These are phyloP conservation scores for Nasturtium officinale DNA, from an alignment of 345 rosid species.

Conservation along the genomic window DNA sequence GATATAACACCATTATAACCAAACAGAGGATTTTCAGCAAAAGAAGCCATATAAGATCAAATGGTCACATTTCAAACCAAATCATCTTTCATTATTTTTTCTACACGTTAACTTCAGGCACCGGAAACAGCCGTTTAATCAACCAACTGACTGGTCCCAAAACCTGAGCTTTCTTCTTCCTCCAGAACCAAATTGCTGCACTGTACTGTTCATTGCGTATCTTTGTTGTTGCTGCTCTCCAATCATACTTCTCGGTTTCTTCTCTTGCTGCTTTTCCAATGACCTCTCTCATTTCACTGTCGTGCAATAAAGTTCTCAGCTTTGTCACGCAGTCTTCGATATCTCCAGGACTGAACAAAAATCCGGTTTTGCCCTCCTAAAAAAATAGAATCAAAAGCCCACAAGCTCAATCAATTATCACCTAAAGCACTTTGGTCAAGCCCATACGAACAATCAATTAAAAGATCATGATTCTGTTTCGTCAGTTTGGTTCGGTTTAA, in stretches of 20 bases:
- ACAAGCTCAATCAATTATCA: constrained; percentile 16
- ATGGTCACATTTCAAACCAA: constrained; percentile 21
- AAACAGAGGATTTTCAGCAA: constrained; percentile 7
- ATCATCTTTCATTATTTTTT: constrained; percentile 1
- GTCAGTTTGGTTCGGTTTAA: neutral
- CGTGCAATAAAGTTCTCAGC: constrained; percentile 53
- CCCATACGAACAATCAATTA: constrained; percentile 10
- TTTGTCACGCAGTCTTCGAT: constrained; percentile 83
- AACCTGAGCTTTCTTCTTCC: constrained; percentile 74
- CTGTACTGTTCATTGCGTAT: constrained; percentile 91
- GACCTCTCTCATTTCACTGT: constrained; percentile 62
- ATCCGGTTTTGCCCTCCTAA: constrained; percentile 82
- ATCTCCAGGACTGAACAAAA: constrained; percentile 75
- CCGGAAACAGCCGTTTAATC: constrained; percentile 61
- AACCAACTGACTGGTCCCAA: constrained; percentile 80
- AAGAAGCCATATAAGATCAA: neutral
- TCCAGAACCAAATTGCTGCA: constrained; percentile 99
- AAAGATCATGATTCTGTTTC: neutral
- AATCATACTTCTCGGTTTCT: constrained; percentile 89
- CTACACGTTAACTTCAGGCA: constrained; percentile 53
- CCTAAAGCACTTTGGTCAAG: neutral
- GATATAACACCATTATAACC: constrained; percentile 21
- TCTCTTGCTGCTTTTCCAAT: constrained; percentile 84
- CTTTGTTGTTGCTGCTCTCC: constrained; percentile 89
- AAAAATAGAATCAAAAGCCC: constrained; percentile 7